These are phyloP conservation scores for Solanum dulcamara DNA, from an alignment of 257 asterid genomes.

Conservation along the genomic window DNA sequence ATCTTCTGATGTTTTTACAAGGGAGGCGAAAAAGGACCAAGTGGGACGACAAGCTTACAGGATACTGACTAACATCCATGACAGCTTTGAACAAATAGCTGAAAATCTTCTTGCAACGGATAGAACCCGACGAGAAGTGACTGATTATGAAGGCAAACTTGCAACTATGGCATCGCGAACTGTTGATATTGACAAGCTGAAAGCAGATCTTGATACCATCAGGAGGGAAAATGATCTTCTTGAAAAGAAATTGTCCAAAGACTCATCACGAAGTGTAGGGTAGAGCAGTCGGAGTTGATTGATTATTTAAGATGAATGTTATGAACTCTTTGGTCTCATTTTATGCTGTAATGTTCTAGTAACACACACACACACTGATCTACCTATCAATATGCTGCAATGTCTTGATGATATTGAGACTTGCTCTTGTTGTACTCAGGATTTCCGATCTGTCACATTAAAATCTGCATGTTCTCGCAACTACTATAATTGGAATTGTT, in stretches of 20 bases:
- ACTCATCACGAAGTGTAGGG: not conserved
- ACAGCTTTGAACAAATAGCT: slow-evolving; percentile 53
- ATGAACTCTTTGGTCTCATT: not conserved
- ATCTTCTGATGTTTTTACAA: not conserved
- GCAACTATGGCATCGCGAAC: slow-evolving; percentile 35
- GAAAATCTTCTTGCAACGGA: slow-evolving; percentile 49
- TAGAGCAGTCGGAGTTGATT: not conserved
- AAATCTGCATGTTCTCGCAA: not conserved
- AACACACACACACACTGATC: not conserved
- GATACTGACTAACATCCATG: slow-evolving; percentile 53
- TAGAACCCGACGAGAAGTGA: slow-evolving; percentile 47
- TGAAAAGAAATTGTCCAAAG: slow-evolving; percentile 5
- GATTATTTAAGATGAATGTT: not conserved
- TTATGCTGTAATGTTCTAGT: not conserved
- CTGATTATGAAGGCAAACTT: slow-evolving; percentile 58
- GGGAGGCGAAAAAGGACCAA: slow-evolving; percentile 73
- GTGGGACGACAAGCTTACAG: slow-evolving; percentile 58
- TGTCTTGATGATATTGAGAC: not conserved
- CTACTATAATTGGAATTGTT: not conserved
- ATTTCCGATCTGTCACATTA: not conserved
- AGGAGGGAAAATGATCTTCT: slow-evolving; percentile 61
- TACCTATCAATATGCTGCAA: not conserved
- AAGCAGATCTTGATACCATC: slow-evolving; percentile 53
- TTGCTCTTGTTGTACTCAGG: not conserved
- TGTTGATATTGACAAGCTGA: slow-evolving; percentile 48